Conservation (phyloP, 805 yeast species). For the Myxozyma lipomycoides region DNA sequence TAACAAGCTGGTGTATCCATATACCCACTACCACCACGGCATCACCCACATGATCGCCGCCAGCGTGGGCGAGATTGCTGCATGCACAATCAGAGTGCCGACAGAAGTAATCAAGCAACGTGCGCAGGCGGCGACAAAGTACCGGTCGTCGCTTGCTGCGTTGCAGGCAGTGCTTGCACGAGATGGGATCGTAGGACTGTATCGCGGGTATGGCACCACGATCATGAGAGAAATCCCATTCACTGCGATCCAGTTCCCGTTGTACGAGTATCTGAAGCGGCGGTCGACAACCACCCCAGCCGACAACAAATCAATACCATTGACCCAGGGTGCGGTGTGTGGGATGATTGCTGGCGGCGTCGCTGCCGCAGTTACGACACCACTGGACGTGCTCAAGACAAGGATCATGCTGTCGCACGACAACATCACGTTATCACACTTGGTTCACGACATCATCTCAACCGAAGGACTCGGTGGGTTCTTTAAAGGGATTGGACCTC, state of each 20-base stretch:
- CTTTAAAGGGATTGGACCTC: constrained; percentile 83
- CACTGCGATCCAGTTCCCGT: constrained; percentile 91
- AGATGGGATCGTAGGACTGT: constrained; percentile 78
- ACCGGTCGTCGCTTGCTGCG: constrained; percentile 60
- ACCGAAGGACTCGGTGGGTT: constrained; percentile 77
- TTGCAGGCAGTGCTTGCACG: constrained; percentile 61
- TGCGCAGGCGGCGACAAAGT: constrained; percentile 65
- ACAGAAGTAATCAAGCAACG: constrained; percentile 95
- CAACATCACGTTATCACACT: constrained; percentile 44
- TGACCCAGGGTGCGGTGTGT: constrained; percentile 71
- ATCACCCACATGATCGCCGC: constrained; percentile 82
- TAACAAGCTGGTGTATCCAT: constrained; percentile 43
- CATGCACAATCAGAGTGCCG: constrained; percentile 92
- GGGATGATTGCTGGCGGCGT: constrained; percentile 94
- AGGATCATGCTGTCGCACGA: constrained; percentile 73
- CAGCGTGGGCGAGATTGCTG: constrained; percentile 84
- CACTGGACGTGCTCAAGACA: constrained; percentile 90
- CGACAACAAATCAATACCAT: constrained; percentile 45
- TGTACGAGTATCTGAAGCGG: constrained; percentile 77
- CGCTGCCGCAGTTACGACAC: constrained; percentile 93
- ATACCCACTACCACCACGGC: constrained; percentile 37
- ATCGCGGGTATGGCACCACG: constrained; percentile 91
- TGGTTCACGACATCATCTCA: constrained; percentile 51
- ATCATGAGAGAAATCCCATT: constrained; percentile 95
- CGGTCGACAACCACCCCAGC: constrained; percentile 45